Percentiles rank a stretch among this genome's conserved stretches.
Conservation (phyloP, 441 rosid species). For the Pelargonium myrrhifolium region DNA sequence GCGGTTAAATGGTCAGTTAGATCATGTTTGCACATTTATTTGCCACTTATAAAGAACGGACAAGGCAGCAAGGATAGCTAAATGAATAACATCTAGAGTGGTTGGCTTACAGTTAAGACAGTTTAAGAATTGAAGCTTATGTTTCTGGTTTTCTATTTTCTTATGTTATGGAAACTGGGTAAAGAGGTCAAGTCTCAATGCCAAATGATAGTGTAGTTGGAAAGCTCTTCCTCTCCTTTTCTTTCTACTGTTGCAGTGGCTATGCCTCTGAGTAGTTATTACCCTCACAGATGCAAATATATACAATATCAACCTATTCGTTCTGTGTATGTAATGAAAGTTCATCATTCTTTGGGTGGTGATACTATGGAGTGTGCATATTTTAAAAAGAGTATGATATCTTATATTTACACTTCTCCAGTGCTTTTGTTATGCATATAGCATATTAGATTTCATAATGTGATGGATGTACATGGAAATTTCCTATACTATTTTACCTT, state of each 20-base stretch:
- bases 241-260: background rate
- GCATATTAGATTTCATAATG: background rate
- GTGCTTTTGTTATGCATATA: background rate
- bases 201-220: background rate
- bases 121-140: too few species aligned
- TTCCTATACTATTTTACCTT: background rate
- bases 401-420: too few species aligned
- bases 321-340: background rate
- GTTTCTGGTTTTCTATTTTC: background rate
- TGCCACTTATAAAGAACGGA: too few species aligned
- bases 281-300: background rate
- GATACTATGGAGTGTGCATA: background rate
- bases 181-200: too few species aligned
- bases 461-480: conserved; percentile 3
- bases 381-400: too few species aligned
- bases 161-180: too few species aligned
- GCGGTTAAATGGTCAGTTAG: too few species aligned
- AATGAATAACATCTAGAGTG: too few species aligned
- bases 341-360: background rate
- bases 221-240: background rate
- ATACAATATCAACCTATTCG: background rate
- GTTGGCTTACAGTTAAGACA: too few species aligned
- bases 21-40: too few species aligned
- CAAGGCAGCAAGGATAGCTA: too few species aligned
- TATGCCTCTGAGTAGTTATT: too few species aligned